Percentiles rank a stretch among this genome's conserved stretches.
Evolutionary conservation across 2,329 filamentous ascomycete genomes (phyloP).

Genomic region (Waltergamsia citrina): DNA sequence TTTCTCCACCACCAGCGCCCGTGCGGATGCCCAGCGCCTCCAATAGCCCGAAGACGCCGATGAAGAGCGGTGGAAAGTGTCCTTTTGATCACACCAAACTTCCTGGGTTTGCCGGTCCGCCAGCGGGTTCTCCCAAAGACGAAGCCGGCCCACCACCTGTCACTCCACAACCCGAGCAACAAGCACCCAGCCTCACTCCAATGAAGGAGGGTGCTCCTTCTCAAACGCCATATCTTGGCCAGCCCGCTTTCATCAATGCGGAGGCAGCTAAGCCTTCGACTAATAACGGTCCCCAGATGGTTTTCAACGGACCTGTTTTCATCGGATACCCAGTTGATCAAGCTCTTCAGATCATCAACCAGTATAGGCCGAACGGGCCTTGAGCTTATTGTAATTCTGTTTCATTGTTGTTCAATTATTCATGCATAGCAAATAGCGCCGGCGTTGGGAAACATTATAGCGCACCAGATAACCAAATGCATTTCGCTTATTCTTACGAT

Average conservation of each 20-base stretch:
- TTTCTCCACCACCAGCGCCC: slow-evolving; percentile 49
- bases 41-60: slow-evolving; percentile 13
- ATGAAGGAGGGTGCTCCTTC: slow-evolving; percentile 11
- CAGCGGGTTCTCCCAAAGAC: slow-evolving; percentile 7
- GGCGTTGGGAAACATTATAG: slow-evolving; percentile 19
- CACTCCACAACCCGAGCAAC: slow-evolving; percentile 1
- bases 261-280: slow-evolving; percentile 8
- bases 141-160: slow-evolving; percentile 3
- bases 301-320: slow-evolving; percentile 90
- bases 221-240: slow-evolving; percentile 12
- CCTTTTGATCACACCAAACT: slow-evolving; percentile 47
- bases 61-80: slow-evolving; percentile 36
- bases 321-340: slow-evolving; percentile 84
- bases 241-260: slow-evolving; percentile 45
- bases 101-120: slow-evolving; percentile 15
- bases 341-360: slow-evolving; percentile 65
- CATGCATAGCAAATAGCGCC: slow-evolving; percentile 14
- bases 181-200: slow-evolving; percentile 9
- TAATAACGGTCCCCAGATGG: slow-evolving; percentile 51
- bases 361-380: slow-evolving; percentile 24
- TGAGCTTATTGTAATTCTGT: slow-evolving; percentile 6
- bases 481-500: slow-evolving; percentile 1
- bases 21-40: slow-evolving; percentile 36
- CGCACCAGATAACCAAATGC: slow-evolving; percentile 1
- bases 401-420: too few species aligned